Conservation (phyloP, 495 filamentous ascomycete species). For the Lepidopterella palustris region DNA sequence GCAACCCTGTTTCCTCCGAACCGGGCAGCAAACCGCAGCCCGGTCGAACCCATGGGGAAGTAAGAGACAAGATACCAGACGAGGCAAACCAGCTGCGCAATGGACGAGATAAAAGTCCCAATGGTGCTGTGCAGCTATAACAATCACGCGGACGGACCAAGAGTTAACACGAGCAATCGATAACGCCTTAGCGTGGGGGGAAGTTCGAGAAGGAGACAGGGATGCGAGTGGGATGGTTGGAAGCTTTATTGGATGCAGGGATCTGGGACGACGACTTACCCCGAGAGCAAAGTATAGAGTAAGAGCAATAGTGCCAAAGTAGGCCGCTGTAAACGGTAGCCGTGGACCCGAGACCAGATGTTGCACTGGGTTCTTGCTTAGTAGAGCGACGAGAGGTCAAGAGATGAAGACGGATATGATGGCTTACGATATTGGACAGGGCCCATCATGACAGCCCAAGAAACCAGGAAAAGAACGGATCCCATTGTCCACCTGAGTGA, state of each 20-base stretch:
- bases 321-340: conserved; percentile 90
- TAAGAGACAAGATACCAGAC: conserved; percentile 96
- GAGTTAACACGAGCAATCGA: conserved; percentile 22
- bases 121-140: conserved; percentile 67
- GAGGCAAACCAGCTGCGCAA: conserved; percentile 75
- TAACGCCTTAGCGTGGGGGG: conserved; percentile 24
- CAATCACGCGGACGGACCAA: conserved; percentile 28
- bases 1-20: conserved; percentile 79
- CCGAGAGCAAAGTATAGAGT: conserved; percentile 88
- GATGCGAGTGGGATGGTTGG: conserved; percentile 12
- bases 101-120: conserved; percentile 74
- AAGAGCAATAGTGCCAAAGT: conserved; percentile 88
- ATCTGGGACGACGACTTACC: conserved; percentile 52
- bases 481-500: conserved; percentile 82
- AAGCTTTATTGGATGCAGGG: conserved; percentile 17
- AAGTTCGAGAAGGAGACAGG: conserved; percentile 10
- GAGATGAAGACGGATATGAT: background rate
- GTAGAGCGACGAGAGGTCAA: conserved; percentile 1
- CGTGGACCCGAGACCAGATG: conserved; percentile 81
- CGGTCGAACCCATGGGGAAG: conserved; percentile 92
- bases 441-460: conserved; percentile 92
- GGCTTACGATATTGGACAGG: conserved; percentile 60
- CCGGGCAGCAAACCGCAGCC: conserved; percentile 75
- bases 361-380: conserved; percentile 39
- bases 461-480: conserved; percentile 80